Evolutionary conservation across 1,139 yeast species (phyloP), one percentile per base, ranked within the genome.

Genomic region (Saccharomycopsis hybrid): DNA sequence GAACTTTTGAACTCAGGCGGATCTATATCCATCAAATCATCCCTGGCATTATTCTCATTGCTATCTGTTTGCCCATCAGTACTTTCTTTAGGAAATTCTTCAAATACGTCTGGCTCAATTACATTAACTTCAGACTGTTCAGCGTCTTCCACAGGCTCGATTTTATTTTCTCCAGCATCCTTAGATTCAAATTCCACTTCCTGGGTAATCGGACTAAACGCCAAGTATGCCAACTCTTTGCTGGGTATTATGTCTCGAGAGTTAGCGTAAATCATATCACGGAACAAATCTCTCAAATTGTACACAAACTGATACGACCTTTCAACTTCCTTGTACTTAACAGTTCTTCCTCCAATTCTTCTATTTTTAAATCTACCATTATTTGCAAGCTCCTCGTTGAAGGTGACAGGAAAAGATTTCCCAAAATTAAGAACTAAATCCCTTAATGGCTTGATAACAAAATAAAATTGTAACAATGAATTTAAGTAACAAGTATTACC

Each of bases 401-500:
- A 53, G n/a, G 53, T 55, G 1, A 59, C 60, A 2, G 64, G 66
- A 31, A 58, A 52, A 28, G 52, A 48, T 31, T 57, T 59, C 13
- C 58, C 55, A 56, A 84, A 88, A 1, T 69, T 61, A 48, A 85
- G 61, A 18, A 88, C 75, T 55, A 78, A 74, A 1, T 84, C 80
- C 53, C 97, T 73, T 44, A 92, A 69, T 0, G 97, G 97, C 50
- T 79, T 78, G 47, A 92, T 80, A 8, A 90, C 85, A 66, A 88
- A 92, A 63, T 88, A 90, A 60, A 84, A 92, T 62, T 92, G 98
- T 35, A 92, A 69, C 48, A 92, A 71, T 0, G 97, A 89, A 62
- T 92, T 92, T 62, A 92, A 72, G 59, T 92, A 92, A 65, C 98
- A 92, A 0, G 98, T 90, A 62, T 92, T 92, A 35, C 98, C 97